Base-by-base conservation (phyloP, 768 basidiomycete genomes). In the Cubamyces sp. region DNA sequence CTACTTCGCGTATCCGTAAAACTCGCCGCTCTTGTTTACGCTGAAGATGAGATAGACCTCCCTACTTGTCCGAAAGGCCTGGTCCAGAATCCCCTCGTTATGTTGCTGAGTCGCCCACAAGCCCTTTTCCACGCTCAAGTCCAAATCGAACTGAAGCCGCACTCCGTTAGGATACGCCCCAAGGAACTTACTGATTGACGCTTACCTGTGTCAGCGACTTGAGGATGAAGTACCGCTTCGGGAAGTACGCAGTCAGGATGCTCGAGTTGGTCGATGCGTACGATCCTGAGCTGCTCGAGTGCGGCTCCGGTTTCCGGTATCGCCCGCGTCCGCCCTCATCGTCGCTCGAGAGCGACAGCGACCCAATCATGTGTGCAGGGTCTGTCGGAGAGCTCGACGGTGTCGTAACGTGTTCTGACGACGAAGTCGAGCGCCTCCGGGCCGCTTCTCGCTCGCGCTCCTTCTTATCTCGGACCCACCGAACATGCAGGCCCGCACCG, bases 61-160 rank as follows among this genome's bases (percentile, higher is more conserved):
- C 65, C 84, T 82, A 64, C 90, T 89, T 3, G 94, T 97, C n/a
- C 95, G 87, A 74, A 81, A 98, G 0, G 96, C 96, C 73, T 93
- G 93, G 66, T 98, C 94, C 16, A 97, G 79, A 50, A 96, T 86
- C 9, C 85, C 86, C 75, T 97, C 94, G 69, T 96, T 97, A 76
- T 96, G 95, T 67, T 80, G 82, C 75, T 98, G 96, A 1, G 96
- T 98, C 47, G 92, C 90, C 96, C 96, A 98, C 1, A 91, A 57
- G 0, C 91, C 90, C 15, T 82, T 82, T 71, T 89, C 79, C 25
- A 92, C 86, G 72, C 92, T 94, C 37, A 90, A 75, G 66, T 95
- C 88, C 70, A 94, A 75, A 74, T 92, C 91, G 62, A 80, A 81
- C 93, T 94, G 68, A 4, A 50, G 50, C 25, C 55, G 19, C 37